phyloP scores from a whole-genome alignment of 768 basidiomycete species.

The Russula sp. region DNA sequence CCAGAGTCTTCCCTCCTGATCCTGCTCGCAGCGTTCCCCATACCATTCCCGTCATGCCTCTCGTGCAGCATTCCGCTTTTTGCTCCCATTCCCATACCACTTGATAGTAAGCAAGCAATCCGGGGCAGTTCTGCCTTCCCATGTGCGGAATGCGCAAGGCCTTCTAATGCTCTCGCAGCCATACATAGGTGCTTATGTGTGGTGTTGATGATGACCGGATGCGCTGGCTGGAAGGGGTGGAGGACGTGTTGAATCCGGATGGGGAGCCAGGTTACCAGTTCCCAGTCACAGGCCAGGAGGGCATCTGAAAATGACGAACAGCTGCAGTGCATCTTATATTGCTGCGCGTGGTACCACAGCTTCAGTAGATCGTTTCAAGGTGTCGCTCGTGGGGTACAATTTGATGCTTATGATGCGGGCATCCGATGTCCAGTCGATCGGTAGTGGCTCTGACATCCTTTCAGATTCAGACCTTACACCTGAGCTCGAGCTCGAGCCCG shows the following conservation, averaged over 20 bases:
- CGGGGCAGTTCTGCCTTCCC: constrained; percentile 70
- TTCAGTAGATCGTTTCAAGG: constrained; percentile 50
- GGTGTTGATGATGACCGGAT: constrained; percentile 59
- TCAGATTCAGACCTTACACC: too few species aligned
- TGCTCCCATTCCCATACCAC: constrained; percentile 31
- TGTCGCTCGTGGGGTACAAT: constrained; percentile 15
- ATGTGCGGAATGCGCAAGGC: constrained; percentile 69
- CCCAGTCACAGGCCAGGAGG: constrained; percentile 43
- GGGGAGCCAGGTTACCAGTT: constrained; percentile 24
- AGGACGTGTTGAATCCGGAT: constrained; percentile 46
- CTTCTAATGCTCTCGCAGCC: constrained; percentile 40
- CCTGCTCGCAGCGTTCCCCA: constrained; percentile 57
- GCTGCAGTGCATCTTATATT: constrained; percentile 73
- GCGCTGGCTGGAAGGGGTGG: constrained; percentile 54
- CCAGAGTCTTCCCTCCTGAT: constrained; percentile 38
- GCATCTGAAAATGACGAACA: constrained; percentile 65
- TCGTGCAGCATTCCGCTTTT: constrained; percentile 52
- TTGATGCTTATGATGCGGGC: constrained; percentile 39
- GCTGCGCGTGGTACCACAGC: constrained; percentile 74
- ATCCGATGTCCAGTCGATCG: constrained; percentile 24
- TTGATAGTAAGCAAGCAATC: constrained; percentile 45
- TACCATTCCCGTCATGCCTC: constrained; percentile 65
- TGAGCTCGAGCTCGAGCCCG: too few species aligned
- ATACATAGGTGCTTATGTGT: constrained; percentile 55
- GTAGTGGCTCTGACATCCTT: too few species aligned